Conservation (phyloP, 805 yeast genomes). For the Starmerella sirachaensis region DNA sequence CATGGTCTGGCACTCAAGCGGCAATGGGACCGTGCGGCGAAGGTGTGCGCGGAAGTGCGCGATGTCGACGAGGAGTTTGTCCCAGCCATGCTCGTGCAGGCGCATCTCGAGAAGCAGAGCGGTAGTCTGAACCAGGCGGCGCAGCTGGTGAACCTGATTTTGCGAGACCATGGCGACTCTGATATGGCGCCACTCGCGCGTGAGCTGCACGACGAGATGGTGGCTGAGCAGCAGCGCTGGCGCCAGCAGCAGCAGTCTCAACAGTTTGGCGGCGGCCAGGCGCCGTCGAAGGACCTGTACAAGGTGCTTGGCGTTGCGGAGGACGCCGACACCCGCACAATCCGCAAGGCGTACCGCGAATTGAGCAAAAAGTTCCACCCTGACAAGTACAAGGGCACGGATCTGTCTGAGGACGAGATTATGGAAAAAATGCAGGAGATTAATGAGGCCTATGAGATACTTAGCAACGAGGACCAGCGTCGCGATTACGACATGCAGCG, state of each 20-base stretch:
- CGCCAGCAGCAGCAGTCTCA: slow-evolving; percentile 12
- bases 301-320: slow-evolving; percentile 56
- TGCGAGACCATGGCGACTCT: slow-evolving; percentile 16
- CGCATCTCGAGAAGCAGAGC: slow-evolving; percentile 21
- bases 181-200: slow-evolving; percentile 15
- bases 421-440: slow-evolving; percentile 83
- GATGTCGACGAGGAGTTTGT: slow-evolving; percentile 23
- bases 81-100: slow-evolving; percentile 25
- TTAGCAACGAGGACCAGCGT: slow-evolving; percentile 53
- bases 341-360: slow-evolving; percentile 69
- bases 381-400: slow-evolving; percentile 64
- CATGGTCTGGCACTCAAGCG: slow-evolving; percentile 19
- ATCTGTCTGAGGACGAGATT: slow-evolving; percentile 51
- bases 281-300: slow-evolving; percentile 55
- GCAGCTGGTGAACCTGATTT: slow-evolving; percentile 13
- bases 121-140: slow-evolving; percentile 25
- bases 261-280: slow-evolving; percentile 25
- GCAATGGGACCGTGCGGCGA: slow-evolving; percentile 23
- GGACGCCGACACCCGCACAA: slow-evolving; percentile 57
- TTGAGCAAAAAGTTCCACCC: slow-evolving; percentile 80
- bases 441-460: slow-evolving; percentile 82
- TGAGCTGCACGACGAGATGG: slow-evolving; percentile 24
- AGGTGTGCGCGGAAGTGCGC: slow-evolving; percentile 24
- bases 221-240: slow-evolving; percentile 24
- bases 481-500: slow-evolving; percentile 46